Evolutionary conservation across 768 basidiomycete genomes (phyloP), one percentile per base, ranked within the genome.

Genomic region (Fomitopsis pulvina): DNA sequence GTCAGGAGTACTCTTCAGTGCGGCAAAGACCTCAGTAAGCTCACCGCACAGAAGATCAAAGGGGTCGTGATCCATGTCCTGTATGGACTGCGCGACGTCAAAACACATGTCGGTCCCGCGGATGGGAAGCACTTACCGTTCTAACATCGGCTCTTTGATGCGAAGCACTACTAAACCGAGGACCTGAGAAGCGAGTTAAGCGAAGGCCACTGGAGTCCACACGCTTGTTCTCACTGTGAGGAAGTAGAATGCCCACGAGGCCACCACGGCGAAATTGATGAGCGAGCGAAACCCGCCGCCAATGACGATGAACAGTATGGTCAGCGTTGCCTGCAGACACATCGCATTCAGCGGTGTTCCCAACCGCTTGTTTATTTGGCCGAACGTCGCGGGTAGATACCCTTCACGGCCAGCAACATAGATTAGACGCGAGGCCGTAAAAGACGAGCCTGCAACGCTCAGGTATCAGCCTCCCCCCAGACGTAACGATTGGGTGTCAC

Each of bases 11-110:
- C 34, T 37, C 34, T 37, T 16, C 16, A 43, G 41, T 40, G 12
- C 29, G 14, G 45, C 18, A 12, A 20, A 43, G 38, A 22, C 40
- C n/a, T 32, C 20, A 20, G 22, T 25, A 25, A 45, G 72, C 83
- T 52, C 61, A 92, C 91, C 27, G 77, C 84, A 59, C 92, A 95
- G 66, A 98, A 98, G 4, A 74, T 81, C 26, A 97, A 71, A 1
- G 95, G 95, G 0, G 95, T 97, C 30, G 80, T 76, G 28, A 96
- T 86, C 84, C 85, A 96, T 4, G 92, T 88, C 60, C 81, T 88
- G 64, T 98, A 98, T 1, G 95, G 95, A 50, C 93, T 89, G 53
- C n/a, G 40, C 51, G 50, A 18, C 18, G 50, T 43, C 41, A 32
- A 41, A 37, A 42, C 43, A 11, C 48, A 24, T 41, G 40, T 44